These are phyloP conservation scores for Entonaema liquescens DNA, from an alignment of 495 filamentous ascomycete genomes.

Conservation along the genomic window DNA sequence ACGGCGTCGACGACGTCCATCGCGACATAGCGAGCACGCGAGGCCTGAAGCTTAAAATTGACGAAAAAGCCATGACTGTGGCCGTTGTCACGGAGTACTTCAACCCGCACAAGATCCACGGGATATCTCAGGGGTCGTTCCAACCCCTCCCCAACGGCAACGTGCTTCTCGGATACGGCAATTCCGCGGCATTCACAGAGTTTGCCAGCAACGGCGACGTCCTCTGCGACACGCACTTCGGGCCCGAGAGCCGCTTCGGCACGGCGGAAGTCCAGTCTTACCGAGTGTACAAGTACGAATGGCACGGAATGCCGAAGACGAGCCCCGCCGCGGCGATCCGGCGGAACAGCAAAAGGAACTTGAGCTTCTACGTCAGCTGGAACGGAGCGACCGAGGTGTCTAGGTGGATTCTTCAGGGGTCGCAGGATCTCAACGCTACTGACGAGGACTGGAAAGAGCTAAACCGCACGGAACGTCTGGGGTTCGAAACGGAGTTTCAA, in stretches of 20 bases:
- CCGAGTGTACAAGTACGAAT: conserved; percentile 45
- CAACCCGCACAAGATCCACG: conserved; percentile 56
- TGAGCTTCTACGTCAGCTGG: conserved; percentile 50
- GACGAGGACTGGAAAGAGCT: conserved; percentile 37
- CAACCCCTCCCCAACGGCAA: conserved; percentile 65
- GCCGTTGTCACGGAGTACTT: conserved; percentile 42
- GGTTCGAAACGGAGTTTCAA: conserved; percentile 48
- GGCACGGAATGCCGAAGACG: conserved; percentile 38
- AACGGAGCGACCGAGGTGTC: conserved; percentile 52
- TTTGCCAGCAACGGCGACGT: conserved; percentile 63
- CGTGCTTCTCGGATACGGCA: conserved; percentile 67
- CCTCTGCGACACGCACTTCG: conserved; percentile 52
- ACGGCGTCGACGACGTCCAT: conserved; percentile 45
- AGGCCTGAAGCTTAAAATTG: conserved; percentile 55
- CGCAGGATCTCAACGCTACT: conserved; percentile 7
- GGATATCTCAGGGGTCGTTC: conserved; percentile 68
- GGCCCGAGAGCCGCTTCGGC: conserved; percentile 32
- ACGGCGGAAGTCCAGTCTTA: conserved; percentile 41
- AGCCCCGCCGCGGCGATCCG: conserved; percentile 30
- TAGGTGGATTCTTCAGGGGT: conserved; percentile 45
- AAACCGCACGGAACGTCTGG: conserved; percentile 37
- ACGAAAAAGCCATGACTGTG: conserved; percentile 56
- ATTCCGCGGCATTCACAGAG: conserved; percentile 66
- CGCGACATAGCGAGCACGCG: conserved; percentile 56
- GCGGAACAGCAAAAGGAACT: conserved; percentile 27